Base-by-base conservation (phyloP, 768 basidiomycete genomes). In the Auricularia auricula-judae region DNA sequence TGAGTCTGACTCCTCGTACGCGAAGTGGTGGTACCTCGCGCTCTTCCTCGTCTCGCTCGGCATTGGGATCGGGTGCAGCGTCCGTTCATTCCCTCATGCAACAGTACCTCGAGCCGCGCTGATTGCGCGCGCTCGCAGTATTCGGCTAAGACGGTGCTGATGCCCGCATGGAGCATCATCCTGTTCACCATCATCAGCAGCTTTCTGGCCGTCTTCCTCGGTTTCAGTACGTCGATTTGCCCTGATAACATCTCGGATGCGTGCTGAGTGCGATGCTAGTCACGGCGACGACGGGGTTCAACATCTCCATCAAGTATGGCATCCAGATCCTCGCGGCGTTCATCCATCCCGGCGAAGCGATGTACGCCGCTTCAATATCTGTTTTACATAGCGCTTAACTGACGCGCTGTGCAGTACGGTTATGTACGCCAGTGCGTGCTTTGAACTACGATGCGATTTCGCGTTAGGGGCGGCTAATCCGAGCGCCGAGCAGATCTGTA, bases 81-180 rank as follows among this genome's bases (percentile, higher is more conserved):
- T 75, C 69, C 35, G 74, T 66, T n/a, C 3, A 42, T 35, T 59
- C 65, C 14, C 62, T 65, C 1, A 39, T 68, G 16, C 62, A 16
- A 47, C 63, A 62, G 10, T 73, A 65, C 66, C 67, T 66, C 72
- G 11, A 11, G 43, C 10, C 43, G 43, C 43, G 43, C 11, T 18
- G 10, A 18, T 44, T 44, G 43, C 29, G 29, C 29, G 29, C 29
- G 29, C 29, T 29, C 29, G 43, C 21, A 56, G 54, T 56, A 56
- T 3, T 56, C 54, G 0, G 29, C 54, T 1, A 56, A 56, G 21
- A 56, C 21, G 11, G 78, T 80, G 18, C 78, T 82, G 36, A 74
- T 85, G 67, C 84, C 83, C 4, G 80, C 79, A 58, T 85, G 82
- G 82, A 80, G 78, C 66, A 73, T 84, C 64, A 72, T 85, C 43